Base-by-base conservation (phyloP, 202 grass and related monocot genomes). In the Bolboschoenoplectus hybrid region DNA sequence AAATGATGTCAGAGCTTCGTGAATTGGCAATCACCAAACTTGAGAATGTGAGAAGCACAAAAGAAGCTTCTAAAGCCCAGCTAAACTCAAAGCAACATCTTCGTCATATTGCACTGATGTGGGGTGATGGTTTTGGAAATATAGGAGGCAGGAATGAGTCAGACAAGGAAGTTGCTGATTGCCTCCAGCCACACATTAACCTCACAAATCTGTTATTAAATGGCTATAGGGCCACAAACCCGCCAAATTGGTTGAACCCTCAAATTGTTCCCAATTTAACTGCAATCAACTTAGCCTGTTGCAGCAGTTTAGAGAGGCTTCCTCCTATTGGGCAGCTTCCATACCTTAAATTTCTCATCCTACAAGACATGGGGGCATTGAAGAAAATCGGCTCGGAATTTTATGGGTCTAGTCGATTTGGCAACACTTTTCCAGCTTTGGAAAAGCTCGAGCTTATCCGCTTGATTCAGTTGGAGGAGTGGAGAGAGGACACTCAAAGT, bases 311-410 rank as follows among this genome's bases (percentile, higher is more conserved):
- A 41, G 71, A 55, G 26, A 26, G 6, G 1, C 71, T 88, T 56
- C 87, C 87, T 44, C 81, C 81, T 76, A 67, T 85, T 26, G 87
- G 81, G 2, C 70, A 70, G 70, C 70, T 88, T 13, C 81, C 7
- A 0, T 68, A 7, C 60, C 81, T 88, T 11, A 57, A 79, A n/a
- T 8, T n/a, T 56, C 71, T 88, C 20, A 4, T 6, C 35, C 68
- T 88, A 20, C 38, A 57, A 16, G 1, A 45, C 0, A 9, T 88
- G 20, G 0, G 3, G 13, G 70, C 39, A 39, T 57, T 84, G 6
- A 67, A 69, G n/a, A 12, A 40, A 67, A 67, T 84, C 9, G 61
- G 61, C 17, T 14, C 76, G 11, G 79, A 87, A 45, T 87, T 87
- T 16, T 87, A 87, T 52, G 66, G 80, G 26, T 67, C 46, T 14